Conservation (phyloP, 371 early-diverging fungal genomes). For the Mortierella sp. region DNA sequence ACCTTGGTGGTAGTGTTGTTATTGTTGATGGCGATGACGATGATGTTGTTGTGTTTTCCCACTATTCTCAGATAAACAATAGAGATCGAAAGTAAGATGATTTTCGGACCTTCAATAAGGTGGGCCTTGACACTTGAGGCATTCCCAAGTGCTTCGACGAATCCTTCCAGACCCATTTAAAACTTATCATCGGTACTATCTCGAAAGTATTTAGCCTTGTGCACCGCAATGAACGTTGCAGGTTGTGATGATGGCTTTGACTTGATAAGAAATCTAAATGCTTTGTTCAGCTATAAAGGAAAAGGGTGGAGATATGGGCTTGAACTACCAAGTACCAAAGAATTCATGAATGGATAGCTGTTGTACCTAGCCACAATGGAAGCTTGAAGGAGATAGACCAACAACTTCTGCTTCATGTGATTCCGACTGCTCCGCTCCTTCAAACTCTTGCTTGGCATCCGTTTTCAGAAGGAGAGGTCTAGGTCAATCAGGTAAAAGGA, state of each 20-base stretch:
- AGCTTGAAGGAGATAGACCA: constrained; percentile 83
- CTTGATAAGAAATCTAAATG: constrained; percentile 71
- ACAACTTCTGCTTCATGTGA: constrained; percentile 83
- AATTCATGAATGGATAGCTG: background rate
- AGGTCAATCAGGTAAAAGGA: background rate
- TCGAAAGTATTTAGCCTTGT: constrained; percentile 83
- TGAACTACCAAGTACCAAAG: background rate
- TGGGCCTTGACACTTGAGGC: constrained; percentile 74
- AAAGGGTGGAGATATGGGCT: background rate
- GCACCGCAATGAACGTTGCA: constrained; percentile 78
- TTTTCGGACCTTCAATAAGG: constrained; percentile 77
- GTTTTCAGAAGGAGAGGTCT: constrained; percentile 83
- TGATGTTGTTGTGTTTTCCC: no score
- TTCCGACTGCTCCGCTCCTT: constrained; percentile 61
- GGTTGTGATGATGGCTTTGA: constrained; percentile 36
- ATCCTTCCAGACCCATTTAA: constrained; percentile 88
- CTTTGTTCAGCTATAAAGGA: constrained; percentile 68
- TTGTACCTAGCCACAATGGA: constrained; percentile 77
- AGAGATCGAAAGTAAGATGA: no score
- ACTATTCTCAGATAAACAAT: no score
- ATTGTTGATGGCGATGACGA: no score
- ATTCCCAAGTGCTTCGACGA: constrained; percentile 86
- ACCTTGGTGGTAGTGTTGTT: no score
- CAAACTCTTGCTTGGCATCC: constrained; percentile 80
- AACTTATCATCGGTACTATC: constrained; percentile 67